Percentiles rank a stretch among this genome's conserved stretches.
These are phyloP conservation scores for Cucumis melo DNA, from an alignment of 306 rosid genomes.

Conservation along the genomic window DNA sequence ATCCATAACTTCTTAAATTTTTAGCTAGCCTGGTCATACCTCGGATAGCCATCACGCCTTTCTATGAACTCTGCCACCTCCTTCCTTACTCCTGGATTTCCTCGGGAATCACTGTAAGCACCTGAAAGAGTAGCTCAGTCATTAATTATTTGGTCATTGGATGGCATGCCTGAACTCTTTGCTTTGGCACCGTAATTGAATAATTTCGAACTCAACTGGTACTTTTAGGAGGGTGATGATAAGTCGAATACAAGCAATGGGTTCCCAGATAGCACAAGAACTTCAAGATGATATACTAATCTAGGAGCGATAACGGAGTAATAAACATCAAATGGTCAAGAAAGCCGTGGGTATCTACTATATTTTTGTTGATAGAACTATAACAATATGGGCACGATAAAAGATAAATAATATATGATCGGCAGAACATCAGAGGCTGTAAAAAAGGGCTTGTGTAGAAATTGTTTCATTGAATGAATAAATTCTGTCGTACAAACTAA, in stretches of 20 bases:
- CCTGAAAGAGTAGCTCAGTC: slow-evolving; percentile 27
- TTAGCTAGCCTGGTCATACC: slow-evolving; percentile 28
- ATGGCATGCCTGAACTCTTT: not conserved
- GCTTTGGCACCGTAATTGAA: not conserved
- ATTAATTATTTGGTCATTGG: not conserved
- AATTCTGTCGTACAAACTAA: not conserved
- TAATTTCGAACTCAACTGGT: not conserved
- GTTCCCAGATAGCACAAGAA: not conserved
- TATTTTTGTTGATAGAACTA: not conserved
- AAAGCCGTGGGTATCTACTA: not conserved
- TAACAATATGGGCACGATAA: not conserved
- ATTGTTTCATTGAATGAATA: not conserved
- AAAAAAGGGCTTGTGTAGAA: not conserved
- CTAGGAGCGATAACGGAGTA: not conserved
- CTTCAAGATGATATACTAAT: not conserved
- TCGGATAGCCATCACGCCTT: slow-evolving; percentile 92
- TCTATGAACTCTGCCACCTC: slow-evolving; percentile 91
- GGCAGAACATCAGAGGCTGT: not conserved
- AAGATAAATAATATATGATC: not conserved
- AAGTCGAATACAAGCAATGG: not conserved
- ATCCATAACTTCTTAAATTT: not conserved
- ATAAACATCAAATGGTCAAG: not conserved
- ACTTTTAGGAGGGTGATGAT: not conserved
- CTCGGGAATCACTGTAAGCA: slow-evolving; percentile 98
- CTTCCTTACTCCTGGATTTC: slow-evolving; percentile 77